A percentile compares a stretch with the other conserved stretches of the same genome.
Evolutionary conservation across 495 filamentous ascomycete genomes (phyloP).

Genomic region (Achaetomiella virescens): DNA sequence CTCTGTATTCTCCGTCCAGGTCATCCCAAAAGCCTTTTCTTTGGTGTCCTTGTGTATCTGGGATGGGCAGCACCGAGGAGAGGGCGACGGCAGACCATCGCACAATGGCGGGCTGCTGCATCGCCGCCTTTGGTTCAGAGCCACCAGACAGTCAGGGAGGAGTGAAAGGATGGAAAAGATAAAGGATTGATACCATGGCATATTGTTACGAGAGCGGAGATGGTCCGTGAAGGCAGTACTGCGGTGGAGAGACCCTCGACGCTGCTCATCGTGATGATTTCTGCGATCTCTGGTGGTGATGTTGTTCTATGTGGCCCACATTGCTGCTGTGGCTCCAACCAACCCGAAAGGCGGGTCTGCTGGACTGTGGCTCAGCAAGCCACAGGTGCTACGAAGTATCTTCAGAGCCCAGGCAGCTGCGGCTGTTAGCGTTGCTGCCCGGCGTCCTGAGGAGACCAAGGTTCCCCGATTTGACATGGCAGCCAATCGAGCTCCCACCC

Average conservation of each 20-base stretch:
- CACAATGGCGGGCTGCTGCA: conserved; percentile 3
- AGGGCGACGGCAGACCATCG: not conserved
- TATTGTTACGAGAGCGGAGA: not conserved
- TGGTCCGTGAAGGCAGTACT: not conserved
- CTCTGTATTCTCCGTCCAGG: too few relatives aligned
- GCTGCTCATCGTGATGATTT: conserved; percentile 15
- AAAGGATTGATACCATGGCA: not conserved
- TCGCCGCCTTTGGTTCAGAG: not conserved
- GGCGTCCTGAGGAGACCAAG: not conserved
- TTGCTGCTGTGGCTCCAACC: not conserved
- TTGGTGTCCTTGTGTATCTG: not conserved
- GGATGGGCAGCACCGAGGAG: not conserved
- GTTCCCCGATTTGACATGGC: too few relatives aligned
- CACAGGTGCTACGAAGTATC: not conserved
- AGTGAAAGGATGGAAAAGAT: conserved; percentile 3
- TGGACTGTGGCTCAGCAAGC: not conserved
- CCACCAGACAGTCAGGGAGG: conserved; percentile 6
- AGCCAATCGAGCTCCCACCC: too few relatives aligned
- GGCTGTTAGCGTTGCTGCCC: not conserved
- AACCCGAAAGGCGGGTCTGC: too few relatives aligned
- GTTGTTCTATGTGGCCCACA: conserved; percentile 4
- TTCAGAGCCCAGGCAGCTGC: not conserved
- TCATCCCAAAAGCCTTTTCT: too few relatives aligned
- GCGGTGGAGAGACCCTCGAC: conserved; percentile 11
- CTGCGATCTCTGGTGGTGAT: conserved; percentile 6